A percentile compares a stretch with the other conserved stretches of the same genome.
Evolutionary conservation across 495 filamentous ascomycete genomes (phyloP).

Genomic region (Neurospora sp.): DNA sequence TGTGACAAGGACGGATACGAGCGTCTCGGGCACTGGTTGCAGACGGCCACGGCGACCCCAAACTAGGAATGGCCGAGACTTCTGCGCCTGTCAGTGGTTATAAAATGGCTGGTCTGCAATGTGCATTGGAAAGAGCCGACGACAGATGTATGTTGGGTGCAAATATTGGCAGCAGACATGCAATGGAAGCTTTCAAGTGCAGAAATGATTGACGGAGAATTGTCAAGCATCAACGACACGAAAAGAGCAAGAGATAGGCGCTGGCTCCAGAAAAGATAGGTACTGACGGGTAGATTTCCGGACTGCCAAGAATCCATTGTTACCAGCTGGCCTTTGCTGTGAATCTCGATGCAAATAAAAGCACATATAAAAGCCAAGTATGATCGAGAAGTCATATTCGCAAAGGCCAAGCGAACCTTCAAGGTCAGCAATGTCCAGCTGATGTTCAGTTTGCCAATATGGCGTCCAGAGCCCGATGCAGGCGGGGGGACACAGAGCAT

Average conservation of each 20-base stretch:
- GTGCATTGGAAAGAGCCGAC: neutral
- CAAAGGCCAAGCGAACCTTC: neutral
- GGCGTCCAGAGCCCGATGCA: neutral
- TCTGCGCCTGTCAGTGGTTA: neutral
- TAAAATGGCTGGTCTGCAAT: neutral
- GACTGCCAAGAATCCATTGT: neutral
- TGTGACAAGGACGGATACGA: neutral
- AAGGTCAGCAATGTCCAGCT: neutral
- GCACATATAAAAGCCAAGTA: neutral
- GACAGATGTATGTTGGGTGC: neutral
- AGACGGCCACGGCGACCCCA: neutral
- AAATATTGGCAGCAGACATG: neutral
- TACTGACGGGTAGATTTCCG: neutral
- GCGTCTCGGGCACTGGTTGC: neutral
- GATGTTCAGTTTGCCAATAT: neutral
- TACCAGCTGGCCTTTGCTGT: neutral
- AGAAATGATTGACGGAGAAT: neutral
- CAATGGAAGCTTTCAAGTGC: neutral
- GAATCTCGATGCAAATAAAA: neutral
- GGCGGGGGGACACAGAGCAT: neutral
- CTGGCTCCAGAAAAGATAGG: neutral
- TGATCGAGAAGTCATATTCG: neutral
- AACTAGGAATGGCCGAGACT: neutral
- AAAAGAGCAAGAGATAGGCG: neutral
- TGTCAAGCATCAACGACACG: neutral